These are phyloP conservation scores for Leccinum truebloodii DNA, from an alignment of 768 basidiomycete species.

Conservation along the genomic window DNA sequence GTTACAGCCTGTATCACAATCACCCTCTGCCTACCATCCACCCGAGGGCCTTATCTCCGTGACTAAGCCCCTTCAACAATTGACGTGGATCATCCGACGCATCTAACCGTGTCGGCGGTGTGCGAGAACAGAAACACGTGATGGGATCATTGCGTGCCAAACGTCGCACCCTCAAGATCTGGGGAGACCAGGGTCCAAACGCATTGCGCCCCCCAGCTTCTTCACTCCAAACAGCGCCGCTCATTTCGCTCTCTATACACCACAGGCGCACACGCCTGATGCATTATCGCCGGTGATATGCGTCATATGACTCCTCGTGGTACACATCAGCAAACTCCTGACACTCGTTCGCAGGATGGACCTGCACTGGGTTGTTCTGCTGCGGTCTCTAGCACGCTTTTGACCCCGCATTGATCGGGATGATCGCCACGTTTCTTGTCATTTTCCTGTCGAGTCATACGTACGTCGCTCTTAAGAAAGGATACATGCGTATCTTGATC, in stretches of 20 bases:
- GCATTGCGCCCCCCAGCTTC: slow-evolving; percentile 48
- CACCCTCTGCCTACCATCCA: no score
- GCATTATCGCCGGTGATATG: slow-evolving; percentile 17
- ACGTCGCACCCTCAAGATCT: slow-evolving; percentile 49
- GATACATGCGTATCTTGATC: background rate
- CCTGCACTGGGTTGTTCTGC: slow-evolving; percentile 26
- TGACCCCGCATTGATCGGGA: slow-evolving; percentile 16
- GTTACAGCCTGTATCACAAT: no score
- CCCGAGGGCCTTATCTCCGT: slow-evolving; percentile 54
- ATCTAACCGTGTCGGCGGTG: slow-evolving; percentile 43
- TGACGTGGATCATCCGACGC: slow-evolving; percentile 45
- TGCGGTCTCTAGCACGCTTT: slow-evolving; percentile 17
- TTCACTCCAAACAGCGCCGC: slow-evolving; percentile 52
- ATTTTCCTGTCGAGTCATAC: slow-evolving; percentile 22
- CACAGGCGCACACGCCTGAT: slow-evolving; percentile 46
- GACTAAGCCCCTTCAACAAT: slow-evolving; percentile 79
- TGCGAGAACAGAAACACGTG: slow-evolving; percentile 67
- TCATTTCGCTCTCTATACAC: slow-evolving; percentile 59
- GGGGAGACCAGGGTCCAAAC: slow-evolving; percentile 55
- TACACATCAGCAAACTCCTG: background rate
- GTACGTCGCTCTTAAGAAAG: slow-evolving; percentile 2
- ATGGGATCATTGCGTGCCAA: slow-evolving; percentile 45
- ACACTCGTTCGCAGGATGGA: slow-evolving; percentile 12
- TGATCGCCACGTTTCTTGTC: slow-evolving; percentile 22
- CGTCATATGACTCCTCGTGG: slow-evolving; percentile 31